Base-by-base conservation (phyloP, 2,329 filamentous ascomycete genomes). In the Cordyceps cateniannulata region DNA sequence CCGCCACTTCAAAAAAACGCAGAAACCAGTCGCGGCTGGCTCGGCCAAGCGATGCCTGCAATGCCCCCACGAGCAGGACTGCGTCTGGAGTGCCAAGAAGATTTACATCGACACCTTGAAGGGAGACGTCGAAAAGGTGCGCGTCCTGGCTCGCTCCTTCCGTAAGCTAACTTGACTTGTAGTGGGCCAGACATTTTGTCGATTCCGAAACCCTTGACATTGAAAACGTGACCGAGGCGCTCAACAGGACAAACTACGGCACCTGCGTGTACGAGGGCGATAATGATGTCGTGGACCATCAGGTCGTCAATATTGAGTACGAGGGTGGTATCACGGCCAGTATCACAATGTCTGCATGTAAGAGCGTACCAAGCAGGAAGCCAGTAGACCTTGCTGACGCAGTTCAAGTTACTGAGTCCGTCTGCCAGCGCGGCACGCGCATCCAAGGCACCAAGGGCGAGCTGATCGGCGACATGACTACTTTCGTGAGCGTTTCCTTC, bases 281-380 rank as follows among this genome's bases (percentile, higher is more conserved):
- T 7, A 64, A 64, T 38, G 63, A 64, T 40, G 61, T 64, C 9
- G 63, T 64, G 5, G 63, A 64, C 42, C 63, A 64, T 29, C 63
- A 64, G 40, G 45, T 64, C n/a, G 63, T 64, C n/a, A 64, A 64
- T 27, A 52, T 64, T 7, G 61, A 64, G 38, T 64, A 63, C 27
- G 55, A 64, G 14, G 61, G 61, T 9, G 63, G 63, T 35, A 54
- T 63, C 22, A 64, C 63, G 4, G 63, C 63, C 24, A 61, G 58
- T n/a, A 40, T 64, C 9, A 64, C 63, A 38, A 64, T 64, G 63
- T 64, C 63, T 59, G 63, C 63, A n/a, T 64, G 63, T 64, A 62
- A 57, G 59, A 38, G 0, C n/a, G 16, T 32, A 12, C 24, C 14
- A 24, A 32, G 3, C 16, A 7, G 5, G 14, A 25, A 18, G 8